A percentile compares a stretch with the other conserved stretches of the same genome.
These are phyloP conservation scores for Starmerella gropengiesseri DNA, from an alignment of 805 yeast genomes.

Conservation along the genomic window DNA sequence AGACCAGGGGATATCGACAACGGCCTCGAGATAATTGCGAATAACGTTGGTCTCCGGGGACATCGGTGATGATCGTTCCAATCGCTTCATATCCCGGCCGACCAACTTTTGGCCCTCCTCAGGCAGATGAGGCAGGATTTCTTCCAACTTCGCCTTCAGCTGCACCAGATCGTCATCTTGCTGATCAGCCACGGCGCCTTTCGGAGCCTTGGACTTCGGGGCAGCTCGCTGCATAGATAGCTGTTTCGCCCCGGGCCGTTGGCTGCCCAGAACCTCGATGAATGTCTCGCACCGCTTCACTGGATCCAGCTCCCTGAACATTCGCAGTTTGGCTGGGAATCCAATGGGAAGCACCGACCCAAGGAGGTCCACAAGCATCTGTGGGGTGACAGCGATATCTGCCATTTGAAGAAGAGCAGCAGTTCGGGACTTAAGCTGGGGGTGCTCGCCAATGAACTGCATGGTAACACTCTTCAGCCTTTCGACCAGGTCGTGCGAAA, in stretches of 20 bases:
- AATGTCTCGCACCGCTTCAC: slow-evolving; percentile 22
- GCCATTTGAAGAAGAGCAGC: slow-evolving; percentile 18
- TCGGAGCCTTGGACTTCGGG: background rate
- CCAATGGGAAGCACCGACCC: slow-evolving; percentile 30
- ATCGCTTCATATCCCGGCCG: slow-evolving; percentile 31
- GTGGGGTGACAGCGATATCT: slow-evolving; percentile 24
- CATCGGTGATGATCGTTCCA: slow-evolving; percentile 32
- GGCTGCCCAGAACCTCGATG: slow-evolving; percentile 10
- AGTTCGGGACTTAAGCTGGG: slow-evolving; percentile 10
- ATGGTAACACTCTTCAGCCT: slow-evolving; percentile 15
- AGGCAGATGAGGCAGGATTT: slow-evolving; percentile 21
- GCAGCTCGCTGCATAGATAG: slow-evolving; percentile 6
- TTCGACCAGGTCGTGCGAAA: slow-evolving; percentile 1
- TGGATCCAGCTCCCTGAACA: slow-evolving; percentile 27
- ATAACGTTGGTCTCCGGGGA: slow-evolving; percentile 36
- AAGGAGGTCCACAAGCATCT: slow-evolving; percentile 30
- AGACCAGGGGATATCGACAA: slow-evolving; percentile 34
- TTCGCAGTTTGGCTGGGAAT: slow-evolving; percentile 24
- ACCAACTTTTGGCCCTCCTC: slow-evolving; percentile 31
- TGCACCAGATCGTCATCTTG: slow-evolving; percentile 29
- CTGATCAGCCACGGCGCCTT: slow-evolving; percentile 20
- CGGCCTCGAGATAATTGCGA: slow-evolving; percentile 33
- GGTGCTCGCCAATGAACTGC: slow-evolving; percentile 15
- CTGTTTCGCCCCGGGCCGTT: background rate
- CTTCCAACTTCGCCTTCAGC: slow-evolving; percentile 25